These are phyloP conservation scores for Aurantiochytrium sp. DNA, from an alignment of 108 stramenopile species.

Conservation along the genomic window DNA sequence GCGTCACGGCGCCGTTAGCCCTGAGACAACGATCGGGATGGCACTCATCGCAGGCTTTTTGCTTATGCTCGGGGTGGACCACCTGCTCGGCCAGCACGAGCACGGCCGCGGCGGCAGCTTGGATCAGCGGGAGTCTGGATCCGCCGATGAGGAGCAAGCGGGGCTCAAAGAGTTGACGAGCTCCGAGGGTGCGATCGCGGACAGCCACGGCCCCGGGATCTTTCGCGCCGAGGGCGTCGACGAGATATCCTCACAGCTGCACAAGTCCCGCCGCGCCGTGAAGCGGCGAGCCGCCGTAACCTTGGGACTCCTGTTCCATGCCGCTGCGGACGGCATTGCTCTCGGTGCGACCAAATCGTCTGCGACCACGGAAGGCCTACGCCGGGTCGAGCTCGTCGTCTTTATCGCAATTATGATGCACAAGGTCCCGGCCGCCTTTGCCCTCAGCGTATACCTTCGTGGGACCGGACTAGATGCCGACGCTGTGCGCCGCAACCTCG, in stretches of 20 bases:
- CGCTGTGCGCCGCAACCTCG: not conserved
- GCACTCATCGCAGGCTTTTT: not conserved
- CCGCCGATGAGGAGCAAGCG: no score
- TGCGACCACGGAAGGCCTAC: not conserved
- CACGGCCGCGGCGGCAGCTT: no score
- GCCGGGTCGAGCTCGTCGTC: not conserved
- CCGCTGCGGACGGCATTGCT: not conserved
- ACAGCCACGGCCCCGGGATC: not conserved
- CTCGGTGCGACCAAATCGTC: constrained; percentile 2
- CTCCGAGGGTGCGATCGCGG: not conserved
- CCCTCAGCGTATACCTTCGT: not conserved
- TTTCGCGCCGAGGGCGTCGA: not conserved
- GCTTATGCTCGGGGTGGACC: constrained; percentile 7
- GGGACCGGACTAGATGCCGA: not conserved
- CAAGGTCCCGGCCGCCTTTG: constrained; percentile 26
- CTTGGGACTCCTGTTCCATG: not conserved
- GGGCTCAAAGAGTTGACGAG: not conserved
- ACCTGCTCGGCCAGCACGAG: not conserved
- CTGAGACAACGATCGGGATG: not conserved
- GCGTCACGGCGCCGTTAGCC: not conserved
- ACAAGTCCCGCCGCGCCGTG: not conserved
- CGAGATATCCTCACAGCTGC: not conserved
- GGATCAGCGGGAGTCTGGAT: no score
- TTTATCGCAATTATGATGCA: constrained; percentile 24
- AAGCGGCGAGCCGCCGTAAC: constrained; percentile 6